Evolutionary conservation across 176 grass and related monocot species (phyloP).

Genomic region (Canna indica): DNA sequence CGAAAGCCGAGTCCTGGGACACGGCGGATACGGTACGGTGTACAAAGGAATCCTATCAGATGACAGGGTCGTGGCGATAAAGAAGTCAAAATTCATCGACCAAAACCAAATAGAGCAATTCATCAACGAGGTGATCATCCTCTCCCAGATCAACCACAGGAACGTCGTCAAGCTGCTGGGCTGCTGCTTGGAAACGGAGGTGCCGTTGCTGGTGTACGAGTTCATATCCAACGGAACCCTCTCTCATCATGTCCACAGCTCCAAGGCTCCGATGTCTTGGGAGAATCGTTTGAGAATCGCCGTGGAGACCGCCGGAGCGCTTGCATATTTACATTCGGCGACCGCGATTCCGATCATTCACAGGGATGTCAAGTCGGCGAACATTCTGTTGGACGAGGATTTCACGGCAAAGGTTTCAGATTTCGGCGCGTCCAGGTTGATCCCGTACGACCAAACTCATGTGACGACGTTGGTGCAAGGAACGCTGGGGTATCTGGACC

Average conservation of each 20-base stretch:
- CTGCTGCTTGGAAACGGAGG: constrained; percentile 36
- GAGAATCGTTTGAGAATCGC: constrained; percentile 33
- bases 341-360: constrained; percentile 37
- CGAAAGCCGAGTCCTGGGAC: constrained; percentile 28
- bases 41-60: constrained; percentile 35
- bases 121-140: constrained; percentile 43
- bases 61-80: constrained; percentile 27
- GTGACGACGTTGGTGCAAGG: constrained; percentile 51
- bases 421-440: constrained; percentile 41
- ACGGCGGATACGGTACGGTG: constrained; percentile 35
- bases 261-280: constrained; percentile 17
- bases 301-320: constrained; percentile 30
- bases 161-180: constrained; percentile 54
- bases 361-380: constrained; percentile 50
- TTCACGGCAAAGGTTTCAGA: constrained; percentile 48
- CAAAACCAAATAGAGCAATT: constrained; percentile 45
- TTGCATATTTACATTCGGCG: constrained; percentile 35
- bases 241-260: constrained; percentile 37
- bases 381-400: constrained; percentile 40
- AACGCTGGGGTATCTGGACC: constrained; percentile 49
- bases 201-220: constrained; percentile 47
- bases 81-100: constrained; percentile 46
- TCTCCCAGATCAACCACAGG: constrained; percentile 31
- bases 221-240: constrained; percentile 55
- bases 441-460: constrained; percentile 47